phyloP scores from a whole-genome alignment of 345 rosid genomes.

The Alliaria petiolata region DNA sequence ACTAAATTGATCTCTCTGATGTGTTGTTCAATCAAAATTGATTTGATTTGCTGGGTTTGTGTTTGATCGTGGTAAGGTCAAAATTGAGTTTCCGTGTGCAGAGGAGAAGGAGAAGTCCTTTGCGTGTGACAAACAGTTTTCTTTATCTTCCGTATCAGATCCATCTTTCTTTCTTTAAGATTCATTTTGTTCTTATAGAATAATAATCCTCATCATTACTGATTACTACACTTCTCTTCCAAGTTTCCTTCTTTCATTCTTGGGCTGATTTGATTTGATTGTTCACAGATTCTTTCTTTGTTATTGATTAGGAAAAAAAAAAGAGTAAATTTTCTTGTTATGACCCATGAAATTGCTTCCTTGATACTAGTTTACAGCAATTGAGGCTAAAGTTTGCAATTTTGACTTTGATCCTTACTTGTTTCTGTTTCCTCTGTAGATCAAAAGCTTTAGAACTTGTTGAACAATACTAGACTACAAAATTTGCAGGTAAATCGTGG shows the following conservation, averaged over 20 bases:
- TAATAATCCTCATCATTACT: slow-evolving; percentile 21
- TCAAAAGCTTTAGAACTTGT: slow-evolving; percentile 45
- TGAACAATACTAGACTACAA: slow-evolving; percentile 26
- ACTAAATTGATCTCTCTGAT: background rate
- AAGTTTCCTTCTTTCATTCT: slow-evolving; percentile 19
- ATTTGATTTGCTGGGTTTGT: slow-evolving; percentile 17
- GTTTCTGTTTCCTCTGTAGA: slow-evolving; percentile 35
- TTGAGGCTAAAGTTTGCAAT: background rate
- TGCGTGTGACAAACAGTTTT: slow-evolving; percentile 31
- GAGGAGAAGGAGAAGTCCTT: slow-evolving; percentile 31
- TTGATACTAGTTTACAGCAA: background rate
- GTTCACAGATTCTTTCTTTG: slow-evolving; percentile 15
- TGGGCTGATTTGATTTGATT: slow-evolving; percentile 8
- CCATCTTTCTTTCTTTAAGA: slow-evolving; percentile 1
- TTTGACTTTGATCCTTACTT: slow-evolving; percentile 3
- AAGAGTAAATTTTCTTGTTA: background rate
- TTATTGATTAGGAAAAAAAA: background rate
- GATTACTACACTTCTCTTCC: slow-evolving; percentile 18
- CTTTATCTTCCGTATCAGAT: slow-evolving; percentile 30
- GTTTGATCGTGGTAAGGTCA: slow-evolving; percentile 17
- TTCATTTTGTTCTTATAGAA: background rate
- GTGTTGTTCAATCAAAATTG: slow-evolving; percentile 7
- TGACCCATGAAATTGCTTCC: background rate
- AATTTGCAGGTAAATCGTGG: slow-evolving; percentile 24
- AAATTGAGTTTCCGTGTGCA: slow-evolving; percentile 30